Percentiles rank a stretch among this genome's conserved stretches.
These are phyloP conservation scores for Rhodamnia argentea DNA, from an alignment of 345 rosid species.

Conservation along the genomic window DNA sequence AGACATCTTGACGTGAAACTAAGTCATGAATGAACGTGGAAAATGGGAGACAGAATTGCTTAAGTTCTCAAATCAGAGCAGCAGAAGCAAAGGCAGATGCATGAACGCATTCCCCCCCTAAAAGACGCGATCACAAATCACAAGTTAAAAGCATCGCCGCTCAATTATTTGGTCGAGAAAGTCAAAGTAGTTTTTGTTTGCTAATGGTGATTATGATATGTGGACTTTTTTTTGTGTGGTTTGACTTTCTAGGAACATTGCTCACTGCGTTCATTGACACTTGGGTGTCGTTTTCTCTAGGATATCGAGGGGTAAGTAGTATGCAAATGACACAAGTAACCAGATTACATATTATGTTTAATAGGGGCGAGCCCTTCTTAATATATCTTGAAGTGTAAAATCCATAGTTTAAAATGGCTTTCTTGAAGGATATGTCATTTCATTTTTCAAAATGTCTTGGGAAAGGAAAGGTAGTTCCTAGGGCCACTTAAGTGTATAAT, in stretches of 20 bases:
- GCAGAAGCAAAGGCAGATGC: not conserved
- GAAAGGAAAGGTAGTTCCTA: not conserved
- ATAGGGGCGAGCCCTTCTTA: not conserved
- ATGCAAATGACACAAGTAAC: not conserved
- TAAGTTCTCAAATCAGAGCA: not conserved
- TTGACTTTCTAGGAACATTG: not conserved
- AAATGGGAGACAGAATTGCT: not conserved
- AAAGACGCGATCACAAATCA: not conserved
- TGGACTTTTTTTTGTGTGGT: not conserved
- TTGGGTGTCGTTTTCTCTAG: not conserved
- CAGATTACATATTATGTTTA: not conserved
- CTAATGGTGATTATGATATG: not conserved
- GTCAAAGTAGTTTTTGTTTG: not conserved
- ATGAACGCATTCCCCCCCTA: not conserved
- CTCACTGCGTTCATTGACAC: not conserved
- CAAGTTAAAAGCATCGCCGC: not conserved
- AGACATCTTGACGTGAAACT: not conserved
- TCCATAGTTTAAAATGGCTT: not conserved
- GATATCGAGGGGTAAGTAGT: not conserved
- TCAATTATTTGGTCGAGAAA: not conserved
- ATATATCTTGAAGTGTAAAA: not conserved
- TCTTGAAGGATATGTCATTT: not conserved
- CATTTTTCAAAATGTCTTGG: not conserved
- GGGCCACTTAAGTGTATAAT: not conserved
- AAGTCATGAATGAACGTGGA: not conserved